Evolutionary conservation across 164 flowering plant genomes (phyloP).

Genomic region (Kingdonia uniflora): DNA sequence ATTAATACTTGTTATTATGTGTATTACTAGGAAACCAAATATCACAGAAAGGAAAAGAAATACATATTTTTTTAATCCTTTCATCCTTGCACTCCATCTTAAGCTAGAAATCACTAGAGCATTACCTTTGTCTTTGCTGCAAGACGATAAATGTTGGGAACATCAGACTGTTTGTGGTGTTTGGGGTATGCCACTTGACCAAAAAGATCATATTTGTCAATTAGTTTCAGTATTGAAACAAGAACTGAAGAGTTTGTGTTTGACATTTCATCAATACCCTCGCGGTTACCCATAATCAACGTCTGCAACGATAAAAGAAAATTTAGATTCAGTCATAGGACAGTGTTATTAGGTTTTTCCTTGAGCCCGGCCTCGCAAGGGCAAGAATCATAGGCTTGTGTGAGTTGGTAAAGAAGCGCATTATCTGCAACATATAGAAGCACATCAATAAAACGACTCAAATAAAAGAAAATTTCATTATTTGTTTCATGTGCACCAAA

Average conservation of each 20-base stretch:
- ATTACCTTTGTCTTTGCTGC: slow-evolving; percentile 92
- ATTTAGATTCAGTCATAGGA: neutral
- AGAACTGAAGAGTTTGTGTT: slow-evolving; percentile 72
- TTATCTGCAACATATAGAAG: slow-evolving; percentile 46
- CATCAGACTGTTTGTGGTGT: no score
- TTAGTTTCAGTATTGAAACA: slow-evolving; percentile 66
- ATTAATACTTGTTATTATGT: no score
- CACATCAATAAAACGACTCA: neutral
- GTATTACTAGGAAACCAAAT: neutral
- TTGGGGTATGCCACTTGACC: slow-evolving; percentile 94
- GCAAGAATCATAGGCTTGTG: slow-evolving; percentile 99
- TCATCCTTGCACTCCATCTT: no score
- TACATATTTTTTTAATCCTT: no score
- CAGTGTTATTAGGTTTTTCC: slow-evolving; percentile 83
- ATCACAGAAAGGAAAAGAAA: no score
- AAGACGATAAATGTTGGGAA: no score
- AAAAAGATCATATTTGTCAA: slow-evolving; percentile 90
- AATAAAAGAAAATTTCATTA: no score
- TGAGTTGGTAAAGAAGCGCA: slow-evolving; percentile 94
- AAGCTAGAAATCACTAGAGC: no score
- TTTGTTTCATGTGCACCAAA: no score
- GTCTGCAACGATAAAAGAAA: slow-evolving; percentile 31
- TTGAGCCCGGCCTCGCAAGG: slow-evolving; percentile 97
- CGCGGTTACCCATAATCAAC: slow-evolving; percentile 93
- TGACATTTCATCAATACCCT: slow-evolving; percentile 88